A percentile compares a stretch with the other conserved stretches of the same genome.
Conservation (phyloP, 2,329 filamentous ascomycete genomes). For the Onygenales sp. region DNA sequence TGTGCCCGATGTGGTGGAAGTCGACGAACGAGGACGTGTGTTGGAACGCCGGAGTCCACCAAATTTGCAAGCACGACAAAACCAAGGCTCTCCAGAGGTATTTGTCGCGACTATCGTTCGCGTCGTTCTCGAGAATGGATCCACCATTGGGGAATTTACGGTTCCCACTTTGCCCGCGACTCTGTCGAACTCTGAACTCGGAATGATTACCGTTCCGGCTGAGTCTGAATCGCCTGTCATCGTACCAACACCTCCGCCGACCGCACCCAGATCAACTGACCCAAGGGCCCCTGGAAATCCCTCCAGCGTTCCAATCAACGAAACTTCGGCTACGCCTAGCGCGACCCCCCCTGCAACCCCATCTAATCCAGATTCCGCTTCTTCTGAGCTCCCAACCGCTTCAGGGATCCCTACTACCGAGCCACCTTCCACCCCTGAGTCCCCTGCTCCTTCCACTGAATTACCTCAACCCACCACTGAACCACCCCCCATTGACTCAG, state of each 20-base stretch:
- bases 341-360: neutral
- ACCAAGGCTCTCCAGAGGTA: slow-evolving; percentile 4
- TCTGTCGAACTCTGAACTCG: slow-evolving; percentile 15
- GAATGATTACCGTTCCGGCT: slow-evolving; percentile 15
- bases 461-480: neutral
- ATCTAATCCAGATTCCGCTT: neutral
- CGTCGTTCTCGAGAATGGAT: slow-evolving; percentile 15
- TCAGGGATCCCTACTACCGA: neutral
- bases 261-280: neutral
- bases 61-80: slow-evolving; percentile 6
- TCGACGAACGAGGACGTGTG: neutral
- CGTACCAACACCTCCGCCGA: slow-evolving; percentile 3
- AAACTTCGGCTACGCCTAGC: neutral
- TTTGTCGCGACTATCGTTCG: slow-evolving; percentile 15
- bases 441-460: neutral
- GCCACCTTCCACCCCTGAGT: neutral
- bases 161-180: slow-evolving; percentile 16
- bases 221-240: slow-evolving; percentile 9
- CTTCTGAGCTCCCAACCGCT: neutral
- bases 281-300: neutral
- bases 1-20: neutral
- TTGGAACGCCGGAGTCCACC: neutral
- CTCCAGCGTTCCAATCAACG: neutral
- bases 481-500: neutral
- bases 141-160: slow-evolving; percentile 14